phyloP scores from a whole-genome alignment of 2,329 filamentous ascomycete genomes.

The Claviceps pusilla region DNA sequence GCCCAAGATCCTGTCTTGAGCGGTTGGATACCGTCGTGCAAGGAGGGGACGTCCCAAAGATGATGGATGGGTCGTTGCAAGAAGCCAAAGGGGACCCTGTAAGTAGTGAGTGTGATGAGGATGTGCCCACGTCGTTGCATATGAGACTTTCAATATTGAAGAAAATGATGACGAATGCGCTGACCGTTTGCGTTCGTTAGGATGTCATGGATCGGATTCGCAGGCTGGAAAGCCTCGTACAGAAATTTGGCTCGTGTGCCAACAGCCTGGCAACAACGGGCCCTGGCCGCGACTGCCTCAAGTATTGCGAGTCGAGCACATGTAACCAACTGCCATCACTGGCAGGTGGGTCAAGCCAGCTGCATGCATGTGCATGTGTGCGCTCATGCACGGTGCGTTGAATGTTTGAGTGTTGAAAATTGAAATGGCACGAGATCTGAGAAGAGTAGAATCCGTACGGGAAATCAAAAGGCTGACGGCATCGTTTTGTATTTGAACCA shows the following conservation, averaged over 20 bases:
- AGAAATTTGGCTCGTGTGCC: neutral
- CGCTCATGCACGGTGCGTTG: neutral
- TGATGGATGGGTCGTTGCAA: neutral
- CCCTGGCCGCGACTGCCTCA: neutral
- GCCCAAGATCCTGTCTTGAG: neutral
- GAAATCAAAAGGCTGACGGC: neutral
- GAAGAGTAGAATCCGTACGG: neutral
- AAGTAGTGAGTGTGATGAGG: neutral
- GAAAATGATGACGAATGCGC: neutral
- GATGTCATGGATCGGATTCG: slow-evolving; percentile 5
- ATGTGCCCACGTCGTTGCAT: neutral
- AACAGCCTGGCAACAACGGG: neutral
- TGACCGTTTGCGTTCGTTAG: neutral
- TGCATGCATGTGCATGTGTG: neutral
- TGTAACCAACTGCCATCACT: neutral
- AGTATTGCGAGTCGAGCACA: neutral
- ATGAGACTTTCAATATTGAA: neutral
- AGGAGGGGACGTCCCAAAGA: neutral
- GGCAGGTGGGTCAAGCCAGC: neutral
- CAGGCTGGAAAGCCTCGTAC: slow-evolving; percentile 4
- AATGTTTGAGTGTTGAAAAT: too few relatives aligned
- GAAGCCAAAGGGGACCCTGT: neutral
- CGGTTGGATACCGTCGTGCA: neutral
- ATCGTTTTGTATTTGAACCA: neutral
- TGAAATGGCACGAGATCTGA: too few relatives aligned